Base-by-base conservation (phyloP, 768 basidiomycete genomes). In the Hericium erinaceus region DNA sequence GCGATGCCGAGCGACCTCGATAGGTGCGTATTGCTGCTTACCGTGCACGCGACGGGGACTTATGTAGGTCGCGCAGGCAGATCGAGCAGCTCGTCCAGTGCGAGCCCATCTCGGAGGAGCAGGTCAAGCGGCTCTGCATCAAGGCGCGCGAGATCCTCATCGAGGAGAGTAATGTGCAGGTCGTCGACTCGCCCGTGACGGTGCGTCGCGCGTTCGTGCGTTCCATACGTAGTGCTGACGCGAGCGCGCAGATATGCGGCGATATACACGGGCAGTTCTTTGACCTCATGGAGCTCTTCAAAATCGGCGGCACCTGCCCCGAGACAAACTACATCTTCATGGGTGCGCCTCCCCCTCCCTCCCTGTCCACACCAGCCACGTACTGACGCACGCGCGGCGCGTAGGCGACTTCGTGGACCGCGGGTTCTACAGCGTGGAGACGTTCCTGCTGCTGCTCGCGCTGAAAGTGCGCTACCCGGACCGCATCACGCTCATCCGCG, bases 231-330 rank as follows among this genome's bases (percentile, higher is more conserved):
- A 65, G 20, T 68, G 70, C 57, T 72, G 71, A 18, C 37, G 11
- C 16, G 22, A 13, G 18, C 49, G 48, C 53, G 41, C 57, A 90
- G 88, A 89, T 92, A 67, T 92, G 89, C 67, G 95, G 95, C 8
- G 95, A 98, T 74, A 97, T 98, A 48, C 95, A 98, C 66, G 94
- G 95, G 10, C 95, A 98, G 67, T 97, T 98, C 69, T 97, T 88
- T 71, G 95, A 98, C 70, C 79, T 98, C 63, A 84, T 98, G 81
- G 92, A 99, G 73, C 78, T 99, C 58, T 95, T 97, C 80, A 86
- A 85, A 69, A 84, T 95, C 37, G 94, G 94, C 39, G 92, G 93
- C 8, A 84, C 85, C 64, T 95, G 93, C 70, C 94, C 94, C 59
- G 84, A 91, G 39, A 95, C 93, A 6, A 93, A 91, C 70, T 97